Percentiles rank a stretch among this genome's conserved stretches.
phyloP scores from a whole-genome alignment of 1,284 basidiomycete species.

The Ganoderma boninense region DNA sequence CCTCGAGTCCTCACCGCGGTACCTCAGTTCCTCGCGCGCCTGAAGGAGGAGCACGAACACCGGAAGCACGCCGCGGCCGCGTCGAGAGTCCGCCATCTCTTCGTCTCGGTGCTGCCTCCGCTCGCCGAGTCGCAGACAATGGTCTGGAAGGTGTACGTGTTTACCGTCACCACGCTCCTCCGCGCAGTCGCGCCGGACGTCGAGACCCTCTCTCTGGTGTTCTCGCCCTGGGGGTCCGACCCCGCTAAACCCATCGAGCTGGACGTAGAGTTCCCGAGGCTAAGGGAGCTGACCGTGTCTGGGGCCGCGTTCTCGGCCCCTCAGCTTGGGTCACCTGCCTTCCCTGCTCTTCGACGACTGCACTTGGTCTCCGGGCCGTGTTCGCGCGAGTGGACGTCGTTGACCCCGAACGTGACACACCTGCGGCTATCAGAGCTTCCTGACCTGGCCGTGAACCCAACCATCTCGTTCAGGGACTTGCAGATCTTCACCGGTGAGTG shows the following conservation, averaged over 20 bases:
- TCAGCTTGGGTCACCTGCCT: constrained; percentile 17
- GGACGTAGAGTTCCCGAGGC: constrained; percentile 21
- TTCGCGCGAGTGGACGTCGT: constrained; percentile 22
- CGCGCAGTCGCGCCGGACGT: constrained; percentile 26
- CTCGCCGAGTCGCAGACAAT: constrained; percentile 18
- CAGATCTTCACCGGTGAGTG: constrained; percentile 9
- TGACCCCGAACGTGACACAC: constrained; percentile 29
- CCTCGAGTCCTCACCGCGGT: constrained; percentile 20
- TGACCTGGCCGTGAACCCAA: constrained; percentile 16
- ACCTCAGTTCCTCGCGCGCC: constrained; percentile 15
- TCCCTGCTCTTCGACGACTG: constrained; percentile 9
- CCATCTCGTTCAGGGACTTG: constrained; percentile 18
- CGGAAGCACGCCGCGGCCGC: constrained; percentile 18
- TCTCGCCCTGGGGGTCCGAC: constrained; percentile 21
- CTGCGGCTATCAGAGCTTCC: constrained; percentile 24
- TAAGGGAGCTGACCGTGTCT: constrained; percentile 27
- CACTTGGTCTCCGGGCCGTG: constrained; percentile 6
- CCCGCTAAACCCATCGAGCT: constrained; percentile 13
- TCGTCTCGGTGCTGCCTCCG: constrained; percentile 26
- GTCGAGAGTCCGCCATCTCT: constrained; percentile 30
- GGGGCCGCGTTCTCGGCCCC: constrained; percentile 28
- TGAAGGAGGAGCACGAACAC: constrained; percentile 22
- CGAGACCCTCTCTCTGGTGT: constrained; percentile 23
- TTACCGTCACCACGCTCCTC: constrained; percentile 24
- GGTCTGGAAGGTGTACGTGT: constrained; percentile 26